Conservation (phyloP, 2,329 filamentous ascomycete genomes). For the Botrytis paeoniae region DNA sequence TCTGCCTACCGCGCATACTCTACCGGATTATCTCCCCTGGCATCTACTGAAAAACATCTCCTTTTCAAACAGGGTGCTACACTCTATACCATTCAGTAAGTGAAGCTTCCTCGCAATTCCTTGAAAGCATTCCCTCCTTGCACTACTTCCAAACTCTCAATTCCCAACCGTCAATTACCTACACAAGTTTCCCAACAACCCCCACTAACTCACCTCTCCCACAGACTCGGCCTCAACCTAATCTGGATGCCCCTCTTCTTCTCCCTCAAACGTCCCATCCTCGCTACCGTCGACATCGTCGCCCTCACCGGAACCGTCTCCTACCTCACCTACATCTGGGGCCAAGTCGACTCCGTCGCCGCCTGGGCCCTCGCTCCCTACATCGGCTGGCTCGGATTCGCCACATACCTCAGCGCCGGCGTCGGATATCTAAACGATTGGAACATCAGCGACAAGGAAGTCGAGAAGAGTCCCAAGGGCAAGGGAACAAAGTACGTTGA, state of each 20-base stretch:
- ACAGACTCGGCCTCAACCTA: conserved; percentile 70
- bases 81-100: conserved; percentile 72
- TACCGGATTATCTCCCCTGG: conserved; percentile 53
- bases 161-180: neutral
- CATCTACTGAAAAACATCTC: conserved; percentile 29
- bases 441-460: conserved; percentile 48
- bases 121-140: neutral
- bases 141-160: neutral
- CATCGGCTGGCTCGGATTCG: conserved; percentile 81
- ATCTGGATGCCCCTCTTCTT: conserved; percentile 95
- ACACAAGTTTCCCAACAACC: too few relatives aligned
- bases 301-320: conserved; percentile 68
- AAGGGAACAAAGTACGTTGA: conserved; percentile 37
- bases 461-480: conserved; percentile 28
- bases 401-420: conserved; percentile 75
- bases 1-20: conserved; percentile 75
- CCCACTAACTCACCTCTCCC: neutral
- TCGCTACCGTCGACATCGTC: conserved; percentile 73
- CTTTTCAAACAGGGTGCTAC: conserved; percentile 66
- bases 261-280: conserved; percentile 65
- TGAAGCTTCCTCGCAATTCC: neutral
- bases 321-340: conserved; percentile 75
- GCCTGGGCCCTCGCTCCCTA: conserved; percentile 79
- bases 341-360: conserved; percentile 66
- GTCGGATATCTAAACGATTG: conserved; percentile 67